Conservation (phyloP, 352 stramenopile genomes). For the Globisporangium rhizosaccharum region DNA sequence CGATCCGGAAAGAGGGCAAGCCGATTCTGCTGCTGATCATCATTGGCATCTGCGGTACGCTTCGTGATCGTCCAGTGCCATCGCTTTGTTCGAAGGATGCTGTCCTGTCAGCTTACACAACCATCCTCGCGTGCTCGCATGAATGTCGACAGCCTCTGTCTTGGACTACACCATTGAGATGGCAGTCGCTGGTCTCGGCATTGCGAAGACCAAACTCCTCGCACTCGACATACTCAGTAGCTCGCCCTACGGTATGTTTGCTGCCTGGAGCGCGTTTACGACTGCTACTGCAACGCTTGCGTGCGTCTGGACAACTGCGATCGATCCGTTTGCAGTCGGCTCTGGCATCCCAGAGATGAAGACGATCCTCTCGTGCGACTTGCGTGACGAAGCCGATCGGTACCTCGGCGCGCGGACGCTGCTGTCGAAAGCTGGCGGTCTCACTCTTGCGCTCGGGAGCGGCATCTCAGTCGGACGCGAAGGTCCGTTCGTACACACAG, state of each 20-base stretch:
- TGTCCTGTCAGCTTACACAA: background rate
- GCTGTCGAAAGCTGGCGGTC: slow-evolving; percentile 81
- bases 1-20: slow-evolving; percentile 49
- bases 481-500: slow-evolving; percentile 95
- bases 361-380: slow-evolving; percentile 66
- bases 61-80: background rate
- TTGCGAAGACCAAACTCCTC: slow-evolving; percentile 16
- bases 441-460: slow-evolving; percentile 87
- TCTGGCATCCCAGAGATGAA: slow-evolving; percentile 80
- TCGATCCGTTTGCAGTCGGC: slow-evolving; percentile 42
- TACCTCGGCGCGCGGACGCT: slow-evolving; percentile 45
- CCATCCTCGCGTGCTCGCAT: background rate
- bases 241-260: slow-evolving; percentile 19
- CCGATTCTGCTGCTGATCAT: slow-evolving; percentile 41
- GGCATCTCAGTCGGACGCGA: slow-evolving; percentile 95
- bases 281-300: slow-evolving; percentile 23
- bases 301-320: slow-evolving; percentile 35
- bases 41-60: slow-evolving; percentile 46
- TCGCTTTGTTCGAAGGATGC: no score
- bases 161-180: slow-evolving; percentile 46
- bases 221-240: slow-evolving; percentile 9
- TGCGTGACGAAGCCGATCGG: slow-evolving; percentile 33
- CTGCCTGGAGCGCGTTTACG: slow-evolving; percentile 31
- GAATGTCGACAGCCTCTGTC: slow-evolving; percentile 30
- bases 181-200: slow-evolving; percentile 15